phyloP scores from a whole-genome alignment of 345 rosid genomes.

The Sisymbrium altissimum region DNA sequence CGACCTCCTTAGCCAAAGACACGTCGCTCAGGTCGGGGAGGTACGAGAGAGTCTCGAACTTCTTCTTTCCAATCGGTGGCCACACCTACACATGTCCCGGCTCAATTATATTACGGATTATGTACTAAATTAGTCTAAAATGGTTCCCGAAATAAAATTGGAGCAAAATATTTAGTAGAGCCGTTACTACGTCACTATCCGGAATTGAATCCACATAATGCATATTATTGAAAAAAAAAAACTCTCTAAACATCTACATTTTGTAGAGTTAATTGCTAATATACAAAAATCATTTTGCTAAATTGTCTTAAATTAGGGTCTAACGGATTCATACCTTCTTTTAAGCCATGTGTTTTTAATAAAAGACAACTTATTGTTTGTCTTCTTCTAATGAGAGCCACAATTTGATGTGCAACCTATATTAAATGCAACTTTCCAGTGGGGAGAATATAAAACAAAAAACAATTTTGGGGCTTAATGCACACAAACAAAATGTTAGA shows the following conservation, averaged over 20 bases:
- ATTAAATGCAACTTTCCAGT: background rate
- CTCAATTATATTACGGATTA: background rate
- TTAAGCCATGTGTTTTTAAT: too few species aligned
- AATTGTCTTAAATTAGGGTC: too few species aligned
- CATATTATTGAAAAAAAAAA: background rate
- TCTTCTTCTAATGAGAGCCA: background rate
- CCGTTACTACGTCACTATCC: background rate
- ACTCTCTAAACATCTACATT: background rate
- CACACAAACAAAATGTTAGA: background rate
- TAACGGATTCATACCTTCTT: too few species aligned
- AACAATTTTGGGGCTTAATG: background rate
- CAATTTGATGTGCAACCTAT: background rate
- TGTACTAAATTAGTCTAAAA: background rate
- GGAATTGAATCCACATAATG: background rate
- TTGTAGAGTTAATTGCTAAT: background rate
- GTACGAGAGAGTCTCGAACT: constrained; percentile 36
- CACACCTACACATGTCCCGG: constrained; percentile 27
- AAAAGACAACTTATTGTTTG: background rate
- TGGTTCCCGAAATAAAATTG: background rate
- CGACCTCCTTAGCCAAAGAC: background rate
- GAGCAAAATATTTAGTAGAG: background rate
- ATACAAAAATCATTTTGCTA: background rate
- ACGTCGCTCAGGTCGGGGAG: constrained; percentile 10
- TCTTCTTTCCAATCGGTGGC: constrained; percentile 13
- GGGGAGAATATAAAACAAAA: background rate